These are phyloP conservation scores for Boletellus ananas DNA, from an alignment of 768 basidiomycete genomes.

Conservation along the genomic window DNA sequence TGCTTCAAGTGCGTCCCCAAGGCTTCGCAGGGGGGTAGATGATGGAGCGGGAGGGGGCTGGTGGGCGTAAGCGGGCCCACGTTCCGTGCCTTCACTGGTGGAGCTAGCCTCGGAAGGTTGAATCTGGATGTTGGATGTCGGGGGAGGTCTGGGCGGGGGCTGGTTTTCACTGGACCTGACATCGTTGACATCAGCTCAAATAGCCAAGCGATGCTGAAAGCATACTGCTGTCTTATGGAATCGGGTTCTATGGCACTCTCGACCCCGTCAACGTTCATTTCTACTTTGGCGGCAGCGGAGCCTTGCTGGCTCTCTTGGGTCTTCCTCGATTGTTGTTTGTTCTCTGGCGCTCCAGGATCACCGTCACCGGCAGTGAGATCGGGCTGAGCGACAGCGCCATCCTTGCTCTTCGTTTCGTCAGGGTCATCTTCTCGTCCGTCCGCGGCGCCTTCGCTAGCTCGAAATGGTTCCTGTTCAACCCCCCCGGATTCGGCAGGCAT, in stretches of 20 bases:
- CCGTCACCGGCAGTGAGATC: constrained; percentile 33
- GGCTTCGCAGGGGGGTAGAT: constrained; percentile 64
- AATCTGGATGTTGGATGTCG: constrained; percentile 3
- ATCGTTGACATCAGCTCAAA: background rate
- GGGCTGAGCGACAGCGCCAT: constrained; percentile 32
- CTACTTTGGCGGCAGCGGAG: constrained; percentile 9
- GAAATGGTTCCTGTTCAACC: constrained; percentile 17
- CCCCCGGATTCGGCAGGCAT: constrained; percentile 24
- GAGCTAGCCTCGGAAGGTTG: constrained; percentile 29
- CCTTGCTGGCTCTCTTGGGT: constrained; percentile 22
- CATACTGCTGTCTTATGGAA: constrained; percentile 12
- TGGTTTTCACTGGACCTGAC: constrained; percentile 13
- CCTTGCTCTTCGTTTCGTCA: constrained; percentile 27
- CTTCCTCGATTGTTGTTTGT: constrained; percentile 17
- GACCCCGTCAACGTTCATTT: constrained; percentile 8
- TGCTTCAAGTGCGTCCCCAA: constrained; percentile 81
- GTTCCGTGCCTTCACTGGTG: constrained; percentile 41
- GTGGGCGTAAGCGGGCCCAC: constrained; percentile 40
- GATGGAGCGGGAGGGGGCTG: constrained; percentile 34
- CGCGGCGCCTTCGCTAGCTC: constrained; percentile 13
- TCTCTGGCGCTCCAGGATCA: constrained; percentile 16
- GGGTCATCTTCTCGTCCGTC: constrained; percentile 27
- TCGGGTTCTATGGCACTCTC: constrained; percentile 28
- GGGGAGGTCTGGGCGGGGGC: background rate
- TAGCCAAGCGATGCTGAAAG: background rate